Evolutionary conservation across 2,329 filamentous ascomycete species (phyloP).

Genomic region (Teratosphaeria pseudoeucalypti): DNA sequence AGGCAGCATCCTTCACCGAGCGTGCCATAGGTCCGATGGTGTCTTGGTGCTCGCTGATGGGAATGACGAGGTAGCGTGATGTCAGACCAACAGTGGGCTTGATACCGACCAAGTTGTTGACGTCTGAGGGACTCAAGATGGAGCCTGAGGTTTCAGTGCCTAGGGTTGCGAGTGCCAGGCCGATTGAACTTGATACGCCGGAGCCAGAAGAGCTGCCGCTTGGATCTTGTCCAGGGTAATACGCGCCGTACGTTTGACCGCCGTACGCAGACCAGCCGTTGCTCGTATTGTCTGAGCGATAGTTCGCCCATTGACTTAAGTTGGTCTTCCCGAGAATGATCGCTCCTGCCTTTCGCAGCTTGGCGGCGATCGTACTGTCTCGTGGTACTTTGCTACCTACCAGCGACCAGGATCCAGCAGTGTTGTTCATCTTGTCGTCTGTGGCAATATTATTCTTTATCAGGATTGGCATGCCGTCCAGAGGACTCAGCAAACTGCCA

Average conservation of each 20-base stretch:
- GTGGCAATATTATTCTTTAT: constrained; percentile 61
- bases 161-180: constrained; percentile 48
- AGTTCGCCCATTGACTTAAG: constrained; percentile 56
- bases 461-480: constrained; percentile 56
- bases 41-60: constrained; percentile 49
- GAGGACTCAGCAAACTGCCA: constrained; percentile 40
- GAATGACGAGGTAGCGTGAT: constrained; percentile 52
- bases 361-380: constrained; percentile 50
- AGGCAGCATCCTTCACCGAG: constrained; percentile 49
- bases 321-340: constrained; percentile 59
- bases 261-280: constrained; percentile 57
- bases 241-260: constrained; percentile 52
- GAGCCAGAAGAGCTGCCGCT: constrained; percentile 52
- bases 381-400: constrained; percentile 46
- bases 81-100: constrained; percentile 58
- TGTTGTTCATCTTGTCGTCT: constrained; percentile 51
- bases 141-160: constrained; percentile 56
- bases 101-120: constrained; percentile 56
- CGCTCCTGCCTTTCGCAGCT: constrained; percentile 50
- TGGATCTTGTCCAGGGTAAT: constrained; percentile 52
- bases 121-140: constrained; percentile 46
- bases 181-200: constrained; percentile 49
- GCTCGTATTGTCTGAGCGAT: constrained; percentile 44
- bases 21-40: constrained; percentile 49
- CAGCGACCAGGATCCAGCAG: constrained; percentile 54